Evolutionary conservation across 352 stramenopile genomes (phyloP), one percentile per base, ranked within the genome.

Genomic region (Phytophthora europaea): DNA sequence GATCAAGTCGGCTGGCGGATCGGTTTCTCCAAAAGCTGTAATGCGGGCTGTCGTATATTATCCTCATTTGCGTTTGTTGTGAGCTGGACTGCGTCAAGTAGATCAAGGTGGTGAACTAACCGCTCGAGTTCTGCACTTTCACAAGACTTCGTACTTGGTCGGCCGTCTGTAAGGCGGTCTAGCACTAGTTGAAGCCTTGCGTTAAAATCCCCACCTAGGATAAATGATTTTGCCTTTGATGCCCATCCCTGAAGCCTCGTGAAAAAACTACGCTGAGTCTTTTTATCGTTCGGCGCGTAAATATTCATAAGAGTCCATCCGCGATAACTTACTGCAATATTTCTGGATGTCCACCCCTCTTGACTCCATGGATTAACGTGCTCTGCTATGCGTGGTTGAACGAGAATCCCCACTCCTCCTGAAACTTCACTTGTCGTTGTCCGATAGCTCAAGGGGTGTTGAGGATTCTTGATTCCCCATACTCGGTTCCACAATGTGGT

Each of bases 141-240:
- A 40, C 22, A 40, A 13, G 34, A 26, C 16, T 53, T 63, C 22
- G 5, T 12, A 18, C 57, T 63, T 6, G 38, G 57, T 22, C 13
- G 18, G 12, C 57, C 57, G 40, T 63, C 22, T 7, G 23, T 54
- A 9, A 63, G 6, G 1, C 57, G 10, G 43, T 63, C 57, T 2
- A 63, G 9, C 5, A 8, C 6, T 1, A 38, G 43, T 10, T 64
- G 43, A 7, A 64, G 12, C 2, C 45, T 40, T 8, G 57, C 40
- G 20, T 54, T 64, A n/a, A 64, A 64, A 28, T 64, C 57, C 28
- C 57, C 57, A 18, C 38, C 57, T n/a, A 64, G 12, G 7, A 63
- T 6, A 2, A 64, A 8, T 16, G 8, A 12, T 23, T 51, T 51
- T 18, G n/a, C 22, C 13, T 18, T 26, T 13, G 36, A 43, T 9